phyloP scores from a whole-genome alignment of 1,139 yeast species.

The Williopsis jadinii region DNA sequence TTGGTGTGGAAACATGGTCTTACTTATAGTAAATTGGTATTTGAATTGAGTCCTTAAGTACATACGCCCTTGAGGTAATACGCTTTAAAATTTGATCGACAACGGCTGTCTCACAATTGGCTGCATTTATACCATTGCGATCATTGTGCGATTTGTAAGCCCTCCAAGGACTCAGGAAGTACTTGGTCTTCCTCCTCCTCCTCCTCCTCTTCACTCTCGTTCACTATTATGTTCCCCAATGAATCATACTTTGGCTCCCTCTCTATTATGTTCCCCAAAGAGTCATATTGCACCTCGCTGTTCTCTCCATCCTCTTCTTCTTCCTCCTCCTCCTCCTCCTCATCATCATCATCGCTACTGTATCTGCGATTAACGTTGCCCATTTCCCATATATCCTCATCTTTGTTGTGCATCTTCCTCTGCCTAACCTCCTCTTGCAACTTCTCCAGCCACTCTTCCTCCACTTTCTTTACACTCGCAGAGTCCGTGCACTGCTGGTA shows the following conservation, averaged over 20 bases:
- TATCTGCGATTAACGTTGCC: constrained; percentile 61
- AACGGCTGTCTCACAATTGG: too few species aligned
- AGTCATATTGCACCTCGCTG: constrained; percentile 21
- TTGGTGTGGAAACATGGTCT: too few species aligned
- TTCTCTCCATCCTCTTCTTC: constrained; percentile 7
- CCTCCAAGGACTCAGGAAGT: too few species aligned
- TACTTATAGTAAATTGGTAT: too few species aligned
- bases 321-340: constrained; percentile 24
- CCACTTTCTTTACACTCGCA: constrained; percentile 65
- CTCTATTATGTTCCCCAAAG: constrained; percentile 13
- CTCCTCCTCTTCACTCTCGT: not conserved
- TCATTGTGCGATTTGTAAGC: too few species aligned
- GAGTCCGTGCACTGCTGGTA: constrained; percentile 80
- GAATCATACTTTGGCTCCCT: constrained; percentile 16
- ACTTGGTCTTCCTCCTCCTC: not conserved
- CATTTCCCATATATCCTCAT: constrained; percentile 67
- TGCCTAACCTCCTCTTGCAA: constrained; percentile 64
- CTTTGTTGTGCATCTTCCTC: constrained; percentile 43
- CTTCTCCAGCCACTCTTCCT: constrained; percentile 65
- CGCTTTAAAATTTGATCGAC: too few species aligned
- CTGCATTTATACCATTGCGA: too few species aligned
- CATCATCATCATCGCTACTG: constrained; percentile 15
- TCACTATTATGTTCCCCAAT: constrained; percentile 17
- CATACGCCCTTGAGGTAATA: too few species aligned
- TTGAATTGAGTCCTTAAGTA: too few species aligned